Percentiles rank a stretch among this genome's conserved stretches.
phyloP scores from a whole-genome alignment of 208 protist genomes.

The Angomonas ambiguus region DNA sequence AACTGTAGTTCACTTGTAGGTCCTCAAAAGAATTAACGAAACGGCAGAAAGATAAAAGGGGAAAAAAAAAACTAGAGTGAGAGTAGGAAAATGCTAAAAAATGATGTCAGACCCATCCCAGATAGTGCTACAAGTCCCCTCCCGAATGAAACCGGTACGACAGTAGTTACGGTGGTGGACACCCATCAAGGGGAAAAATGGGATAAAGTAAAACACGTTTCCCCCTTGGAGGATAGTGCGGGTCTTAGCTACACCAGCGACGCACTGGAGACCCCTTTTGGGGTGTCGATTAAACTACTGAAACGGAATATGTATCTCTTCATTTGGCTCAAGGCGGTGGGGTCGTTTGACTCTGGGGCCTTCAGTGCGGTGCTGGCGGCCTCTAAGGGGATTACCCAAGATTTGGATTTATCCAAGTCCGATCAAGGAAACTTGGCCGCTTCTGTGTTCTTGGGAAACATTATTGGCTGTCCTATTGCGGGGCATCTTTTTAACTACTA shows the following conservation, averaged over 20 bases:
- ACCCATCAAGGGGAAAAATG: too few species aligned
- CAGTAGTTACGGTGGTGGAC: too few species aligned
- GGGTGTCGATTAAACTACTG: slow-evolving; percentile 18
- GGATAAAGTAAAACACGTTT: too few species aligned
- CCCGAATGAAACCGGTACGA: too few species aligned
- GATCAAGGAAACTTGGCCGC: slow-evolving; percentile 69
- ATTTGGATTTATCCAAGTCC: slow-evolving; percentile 42
- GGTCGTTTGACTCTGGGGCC: slow-evolving; percentile 85
- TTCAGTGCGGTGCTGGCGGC: slow-evolving; percentile 79
- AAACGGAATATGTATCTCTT: slow-evolving; percentile 72
- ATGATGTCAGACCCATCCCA: neutral
- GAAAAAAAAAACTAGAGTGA: slow-evolving; percentile 5
- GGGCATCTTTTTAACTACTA: slow-evolving; percentile 70
- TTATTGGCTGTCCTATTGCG: slow-evolving; percentile 73
- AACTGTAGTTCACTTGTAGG: too few species aligned
- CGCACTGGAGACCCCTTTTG: neutral
- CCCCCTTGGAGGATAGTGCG: neutral
- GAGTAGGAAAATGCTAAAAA: neutral
- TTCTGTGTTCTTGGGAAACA: slow-evolving; percentile 84
- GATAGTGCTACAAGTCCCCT: too few species aligned
- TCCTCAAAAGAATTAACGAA: too few species aligned
- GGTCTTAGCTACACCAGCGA: neutral
- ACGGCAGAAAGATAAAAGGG: too few species aligned
- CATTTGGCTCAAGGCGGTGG: slow-evolving; percentile 75
- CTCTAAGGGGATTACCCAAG: slow-evolving; percentile 63